Percentiles rank a stretch among this genome's conserved stretches.
phyloP scores from a whole-genome alignment of 805 yeast genomes.

The Metschnikowia santaceciliae region DNA sequence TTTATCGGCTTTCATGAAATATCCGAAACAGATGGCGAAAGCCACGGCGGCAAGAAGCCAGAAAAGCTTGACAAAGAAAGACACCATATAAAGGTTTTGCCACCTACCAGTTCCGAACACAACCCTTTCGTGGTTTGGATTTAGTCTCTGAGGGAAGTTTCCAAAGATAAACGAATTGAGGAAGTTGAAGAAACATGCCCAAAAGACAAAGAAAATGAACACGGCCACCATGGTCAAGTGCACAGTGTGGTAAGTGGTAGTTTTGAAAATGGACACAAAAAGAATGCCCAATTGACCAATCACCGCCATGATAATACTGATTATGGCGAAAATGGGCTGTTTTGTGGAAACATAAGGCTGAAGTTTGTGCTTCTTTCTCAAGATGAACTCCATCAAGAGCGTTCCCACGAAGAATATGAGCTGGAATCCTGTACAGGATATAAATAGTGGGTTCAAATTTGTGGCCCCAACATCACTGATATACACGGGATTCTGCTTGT shows the following conservation, averaged over 20 bases:
- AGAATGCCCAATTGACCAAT: slow-evolving; percentile 71
- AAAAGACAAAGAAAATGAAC: slow-evolving; percentile 64
- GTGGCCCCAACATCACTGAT: slow-evolving; percentile 89
- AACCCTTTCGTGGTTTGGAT: slow-evolving; percentile 38
- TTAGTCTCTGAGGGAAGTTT: slow-evolving; percentile 31
- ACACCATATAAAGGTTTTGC: slow-evolving; percentile 42
- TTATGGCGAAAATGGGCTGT: slow-evolving; percentile 43
- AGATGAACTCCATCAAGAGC: slow-evolving; percentile 55
- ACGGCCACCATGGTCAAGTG: slow-evolving; percentile 68
- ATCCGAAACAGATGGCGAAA: slow-evolving; percentile 69
- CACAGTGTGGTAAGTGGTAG: slow-evolving; percentile 51
- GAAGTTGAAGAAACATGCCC: slow-evolving; percentile 40
- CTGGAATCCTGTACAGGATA: slow-evolving; percentile 72
- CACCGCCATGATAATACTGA: slow-evolving; percentile 40
- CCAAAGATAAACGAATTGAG: slow-evolving; percentile 38
- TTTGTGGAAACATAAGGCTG: slow-evolving; percentile 45
- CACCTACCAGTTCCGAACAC: slow-evolving; percentile 35
- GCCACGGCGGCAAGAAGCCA: slow-evolving; percentile 69
- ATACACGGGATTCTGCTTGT: slow-evolving; percentile 53
- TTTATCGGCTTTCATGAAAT: slow-evolving; percentile 28
- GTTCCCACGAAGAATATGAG: slow-evolving; percentile 69
- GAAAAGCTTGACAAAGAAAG: slow-evolving; percentile 49
- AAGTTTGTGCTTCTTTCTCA: slow-evolving; percentile 56
- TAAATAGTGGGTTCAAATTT: slow-evolving; percentile 77
- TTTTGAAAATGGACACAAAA: slow-evolving; percentile 70